phyloP scores from a whole-genome alignment of 2,329 filamentous ascomycete species.

The Zasmidium citrigriseum region DNA sequence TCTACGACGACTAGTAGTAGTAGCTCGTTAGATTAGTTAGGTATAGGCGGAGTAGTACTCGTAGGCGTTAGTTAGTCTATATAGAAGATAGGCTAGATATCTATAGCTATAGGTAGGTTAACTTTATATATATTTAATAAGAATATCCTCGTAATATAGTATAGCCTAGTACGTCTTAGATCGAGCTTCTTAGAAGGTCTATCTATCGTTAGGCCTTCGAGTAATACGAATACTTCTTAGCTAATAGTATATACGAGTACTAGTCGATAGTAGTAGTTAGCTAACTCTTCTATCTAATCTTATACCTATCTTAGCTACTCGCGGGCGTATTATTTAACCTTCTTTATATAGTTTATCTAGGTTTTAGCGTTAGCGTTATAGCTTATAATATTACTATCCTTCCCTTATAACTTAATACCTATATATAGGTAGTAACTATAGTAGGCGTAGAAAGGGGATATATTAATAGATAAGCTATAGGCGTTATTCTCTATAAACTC shows the following conservation, averaged over 20 bases:
- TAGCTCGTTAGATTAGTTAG: neutral
- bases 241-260: neutral
- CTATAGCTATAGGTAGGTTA: neutral
- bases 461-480: neutral
- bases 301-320: neutral
- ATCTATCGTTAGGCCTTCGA: neutral
- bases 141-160: neutral
- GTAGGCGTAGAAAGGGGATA: neutral
- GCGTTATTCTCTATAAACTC: neutral
- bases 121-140: neutral
- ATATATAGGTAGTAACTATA: neutral
- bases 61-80: neutral
- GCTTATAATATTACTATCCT: too few species aligned
- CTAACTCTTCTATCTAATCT: neutral
- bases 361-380: neutral
- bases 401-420: neutral
- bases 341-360: neutral
- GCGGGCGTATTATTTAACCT: neutral
- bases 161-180: neutral
- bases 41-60: neutral
- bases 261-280: neutral
- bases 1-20: neutral
- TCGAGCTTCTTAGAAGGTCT: neutral
- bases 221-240: neutral
- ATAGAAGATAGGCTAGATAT: neutral